These are phyloP conservation scores for Penicillium nucicola DNA, from an alignment of 495 filamentous ascomycete species.

Conservation along the genomic window DNA sequence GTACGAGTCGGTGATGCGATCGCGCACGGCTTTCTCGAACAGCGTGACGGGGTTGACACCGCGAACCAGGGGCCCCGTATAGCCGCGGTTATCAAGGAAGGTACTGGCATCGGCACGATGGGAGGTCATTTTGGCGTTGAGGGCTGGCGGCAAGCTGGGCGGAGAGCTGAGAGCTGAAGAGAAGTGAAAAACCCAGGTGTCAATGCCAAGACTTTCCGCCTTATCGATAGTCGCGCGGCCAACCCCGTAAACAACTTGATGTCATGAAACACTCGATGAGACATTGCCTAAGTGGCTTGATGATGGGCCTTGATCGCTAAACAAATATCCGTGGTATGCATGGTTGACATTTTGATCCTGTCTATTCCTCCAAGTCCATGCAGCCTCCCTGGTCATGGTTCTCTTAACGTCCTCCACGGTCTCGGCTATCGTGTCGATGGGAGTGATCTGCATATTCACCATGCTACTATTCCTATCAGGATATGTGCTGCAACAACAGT, in stretches of 20 bases:
- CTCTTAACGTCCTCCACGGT: conserved; percentile 45
- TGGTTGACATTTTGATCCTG: conserved; percentile 18
- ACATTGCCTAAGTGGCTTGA: conserved; percentile 1
- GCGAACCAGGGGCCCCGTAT: conserved; percentile 62
- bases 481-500: conserved; percentile 68
- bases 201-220: conserved; percentile 22
- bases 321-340: conserved; percentile 1
- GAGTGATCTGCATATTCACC: conserved; percentile 59
- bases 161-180: not conserved
- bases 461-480: conserved; percentile 65
- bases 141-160: too few species aligned
- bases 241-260: conserved; percentile 35
- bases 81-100: conserved; percentile 78
- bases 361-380: conserved; percentile 14
- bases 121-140: conserved; percentile 28
- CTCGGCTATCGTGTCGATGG: conserved; percentile 41
- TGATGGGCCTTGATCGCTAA: not conserved
- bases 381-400: conserved; percentile 33
- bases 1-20: conserved; percentile 90
- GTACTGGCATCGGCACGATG: conserved; percentile 73
- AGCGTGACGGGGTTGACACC: conserved; percentile 86
- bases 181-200: conserved; percentile 12
- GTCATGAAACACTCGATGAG: conserved; percentile 26
- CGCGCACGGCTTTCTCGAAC: conserved; percentile 87
- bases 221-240: conserved; percentile 48